phyloP scores from a whole-genome alignment of 306 rosid species.

The Ziziphus jujuba region DNA sequence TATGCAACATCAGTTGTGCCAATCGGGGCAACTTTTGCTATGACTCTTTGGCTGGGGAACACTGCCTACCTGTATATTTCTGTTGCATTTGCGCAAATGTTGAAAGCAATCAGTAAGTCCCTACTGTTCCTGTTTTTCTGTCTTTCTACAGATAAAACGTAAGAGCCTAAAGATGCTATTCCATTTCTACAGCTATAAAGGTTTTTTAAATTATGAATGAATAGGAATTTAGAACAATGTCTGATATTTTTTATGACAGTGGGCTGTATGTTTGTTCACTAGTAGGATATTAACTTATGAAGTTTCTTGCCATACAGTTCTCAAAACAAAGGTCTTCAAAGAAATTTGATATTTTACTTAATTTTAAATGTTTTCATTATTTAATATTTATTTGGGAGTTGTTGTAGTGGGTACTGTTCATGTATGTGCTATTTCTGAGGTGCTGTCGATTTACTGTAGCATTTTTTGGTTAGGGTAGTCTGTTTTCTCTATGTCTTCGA shows the following conservation, averaged over 20 bases:
- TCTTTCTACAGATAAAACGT: constrained; percentile 17
- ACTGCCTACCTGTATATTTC: constrained; percentile 97
- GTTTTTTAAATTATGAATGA: constrained; percentile 11
- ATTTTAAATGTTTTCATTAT: no score
- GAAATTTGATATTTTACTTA: no score
- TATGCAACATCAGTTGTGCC: constrained; percentile 88
- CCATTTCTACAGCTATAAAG: constrained; percentile 9
- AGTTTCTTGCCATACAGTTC: no score
- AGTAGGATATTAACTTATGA: constrained; percentile 5
- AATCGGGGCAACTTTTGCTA: constrained; percentile 95
- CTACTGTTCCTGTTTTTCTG: constrained; percentile 13
- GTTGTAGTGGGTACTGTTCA: no score
- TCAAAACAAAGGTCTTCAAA: no score
- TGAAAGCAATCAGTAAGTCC: constrained; percentile 97
- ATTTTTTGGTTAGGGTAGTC: no score
- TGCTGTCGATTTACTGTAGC: no score
- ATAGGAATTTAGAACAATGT: constrained; percentile 12
- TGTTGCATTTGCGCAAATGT: constrained; percentile 97
- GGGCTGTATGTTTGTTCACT: constrained; percentile 9
- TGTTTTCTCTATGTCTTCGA: no score
- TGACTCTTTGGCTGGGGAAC: constrained; percentile 99
- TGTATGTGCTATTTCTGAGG: no score
- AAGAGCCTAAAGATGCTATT: constrained; percentile 17
- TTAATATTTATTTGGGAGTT: no score
- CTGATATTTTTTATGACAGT: constrained; percentile 2